Base-by-base conservation (phyloP, 2,329 filamentous ascomycete species). In the Neophaeococcomyces mojaviensis region DNA sequence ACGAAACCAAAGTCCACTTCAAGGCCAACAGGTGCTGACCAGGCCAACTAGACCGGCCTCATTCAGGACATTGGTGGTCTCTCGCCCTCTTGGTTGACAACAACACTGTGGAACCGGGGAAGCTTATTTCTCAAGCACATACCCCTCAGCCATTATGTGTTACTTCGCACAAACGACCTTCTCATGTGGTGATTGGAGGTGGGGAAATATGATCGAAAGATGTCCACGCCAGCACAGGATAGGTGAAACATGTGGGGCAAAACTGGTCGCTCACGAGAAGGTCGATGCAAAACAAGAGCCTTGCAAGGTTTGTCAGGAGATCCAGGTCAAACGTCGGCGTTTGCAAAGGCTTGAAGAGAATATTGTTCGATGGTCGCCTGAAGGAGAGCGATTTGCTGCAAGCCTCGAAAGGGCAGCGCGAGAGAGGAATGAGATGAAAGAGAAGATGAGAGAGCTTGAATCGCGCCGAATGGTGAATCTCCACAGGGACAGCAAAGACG, bases 171-270 rank as follows among this genome's bases (percentile, higher is more conserved):
- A 48, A 20, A 52, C 46, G 6, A 48, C 49, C 28, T 57, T 38
- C 40, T 10, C 28, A 4, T 57, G 55, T 42, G 50, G 54, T 31
- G 55, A 57, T 38, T 56, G 54, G 54, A 55, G 46, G 51, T 57
- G 55, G 55, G 55, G 55, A n/a, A 57, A 57, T 43, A 55, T 57
- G 55, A 55, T 54, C 46, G 42, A 52, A 22, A 49, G 54, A 34
- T 57, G 55, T 46, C 49, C 39, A 36, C 52, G 50, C 28, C 50
- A 57, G 39, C 54, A 52, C 44, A 52, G 55, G 5, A 57, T 56
- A 8, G 55, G 55, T 38, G 55, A 57, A 39, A 51, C 47, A 18
- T 57, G 55, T 39, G 52, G 54, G 22, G 48, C 50, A 12, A 55
- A 49, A 34, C 44, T 56, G 4, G 37, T 47, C 15, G 44, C 53